Percentiles rank a stretch among this genome's conserved stretches.
phyloP scores from a whole-genome alignment of 768 basidiomycete species.

The Wakefieldia striispora region DNA sequence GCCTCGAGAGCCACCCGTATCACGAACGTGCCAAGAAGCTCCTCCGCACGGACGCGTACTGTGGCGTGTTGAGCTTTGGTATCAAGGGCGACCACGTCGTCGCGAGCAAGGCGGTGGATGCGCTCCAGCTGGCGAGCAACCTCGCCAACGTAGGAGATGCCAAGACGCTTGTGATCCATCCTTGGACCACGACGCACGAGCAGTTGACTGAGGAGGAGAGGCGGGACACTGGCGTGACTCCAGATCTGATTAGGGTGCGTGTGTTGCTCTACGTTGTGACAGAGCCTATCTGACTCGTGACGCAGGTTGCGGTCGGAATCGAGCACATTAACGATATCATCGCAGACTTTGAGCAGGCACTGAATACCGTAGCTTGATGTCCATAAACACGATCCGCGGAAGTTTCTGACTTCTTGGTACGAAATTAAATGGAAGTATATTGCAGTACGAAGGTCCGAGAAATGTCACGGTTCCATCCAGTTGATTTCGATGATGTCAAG shows the following conservation, averaged over 20 bases:
- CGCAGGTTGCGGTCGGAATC: conserved; percentile 44
- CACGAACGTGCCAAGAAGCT: conserved; percentile 56
- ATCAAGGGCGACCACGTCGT: conserved; percentile 52
- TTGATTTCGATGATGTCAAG: no score
- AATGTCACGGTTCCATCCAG: no score
- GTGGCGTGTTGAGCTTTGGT: conserved; percentile 79
- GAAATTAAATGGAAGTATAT: no score
- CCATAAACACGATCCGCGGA: no score
- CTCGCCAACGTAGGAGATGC: conserved; percentile 71
- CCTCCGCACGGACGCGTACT: conserved; percentile 52
- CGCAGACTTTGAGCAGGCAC: conserved; percentile 43
- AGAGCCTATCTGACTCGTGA: no score
- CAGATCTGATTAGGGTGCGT: conserved; percentile 55
- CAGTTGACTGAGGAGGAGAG: conserved; percentile 52
- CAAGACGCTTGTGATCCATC: conserved; percentile 63
- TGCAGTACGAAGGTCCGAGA: no score
- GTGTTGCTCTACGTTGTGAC: not conserved
- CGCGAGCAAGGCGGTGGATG: conserved; percentile 66
- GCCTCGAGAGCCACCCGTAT: conserved; percentile 59
- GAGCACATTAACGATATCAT: conserved; percentile 47
- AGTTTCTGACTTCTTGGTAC: no score
- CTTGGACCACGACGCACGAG: conserved; percentile 57
- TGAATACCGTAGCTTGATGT: conserved; percentile 21
- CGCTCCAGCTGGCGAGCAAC: conserved; percentile 65
- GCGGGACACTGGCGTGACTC: conserved; percentile 47